Evolutionary conservation across 176 grass and related monocot genomes (phyloP), one percentile per base, ranked within the genome.

Genomic region (Phyllostachys edulis): DNA sequence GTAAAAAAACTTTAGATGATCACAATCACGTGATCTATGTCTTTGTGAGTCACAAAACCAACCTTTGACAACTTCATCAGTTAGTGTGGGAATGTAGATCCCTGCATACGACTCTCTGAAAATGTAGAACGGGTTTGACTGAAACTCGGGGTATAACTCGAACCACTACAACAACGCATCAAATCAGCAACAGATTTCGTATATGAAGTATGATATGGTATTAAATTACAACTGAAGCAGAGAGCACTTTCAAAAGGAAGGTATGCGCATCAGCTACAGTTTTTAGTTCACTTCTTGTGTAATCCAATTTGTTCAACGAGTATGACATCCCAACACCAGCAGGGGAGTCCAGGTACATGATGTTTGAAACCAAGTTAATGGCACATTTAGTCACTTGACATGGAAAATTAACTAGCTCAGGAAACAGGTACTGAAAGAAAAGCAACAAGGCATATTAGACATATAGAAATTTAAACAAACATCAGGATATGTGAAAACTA

Each of bases 101-200:
- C 95, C 95, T 82, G 87, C 92, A 77, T 92, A 98, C 40, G 95
- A 98, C 64, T 98, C 92, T 29, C 95, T 92, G 1, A 92, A 78
- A 44, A 98, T 90, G 84, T 98, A 98, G 52, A 98, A 98, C 1
- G 89, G 82, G 52, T 98, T 98, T 0, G 69, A 76, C 74, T 87
- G 86, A 67, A 95, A 91, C 82, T 95, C 85, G 0, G 87, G 89
- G 68, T 95, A 98, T 69, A 89, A 67, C 49, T 93, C 68, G 27
- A 93, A 95, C 95, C 95, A 98, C 95, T 95, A 85, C 67, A 67
- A 57, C 14, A 61, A 49, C 10, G 27, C 27, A 14, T 83, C 44
- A 81, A 89, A 29, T 55, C 23, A 71, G 50, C 37, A 54, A 24
- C 5, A 73, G 37, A 45, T 34, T 73, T n/a, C 0, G 10, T 44